A percentile compares a stretch with the other conserved stretches of the same genome.
Conservation (phyloP, 805 yeast genomes). For the Sungouiella blattae region DNA sequence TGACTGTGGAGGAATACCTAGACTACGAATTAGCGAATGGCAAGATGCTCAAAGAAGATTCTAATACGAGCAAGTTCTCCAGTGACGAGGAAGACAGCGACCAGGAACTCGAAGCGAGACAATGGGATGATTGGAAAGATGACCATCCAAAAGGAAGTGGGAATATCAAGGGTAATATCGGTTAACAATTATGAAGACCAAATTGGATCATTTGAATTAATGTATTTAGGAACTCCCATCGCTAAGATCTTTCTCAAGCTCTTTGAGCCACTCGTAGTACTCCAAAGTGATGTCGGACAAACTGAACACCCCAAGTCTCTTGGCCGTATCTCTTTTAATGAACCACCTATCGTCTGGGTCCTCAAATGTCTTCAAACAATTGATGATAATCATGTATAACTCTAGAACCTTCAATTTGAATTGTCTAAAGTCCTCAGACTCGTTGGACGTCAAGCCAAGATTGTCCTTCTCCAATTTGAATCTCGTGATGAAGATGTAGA, state of each 20-base stretch:
- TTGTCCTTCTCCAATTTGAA: slow-evolving; percentile 26
- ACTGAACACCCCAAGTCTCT: slow-evolving; percentile 18
- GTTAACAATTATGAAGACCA: slow-evolving; percentile 19
- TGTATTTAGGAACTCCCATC: no score
- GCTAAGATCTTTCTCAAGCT: slow-evolving; percentile 25
- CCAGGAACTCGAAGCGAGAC: slow-evolving; percentile 71
- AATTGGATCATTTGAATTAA: no score
- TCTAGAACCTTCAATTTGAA: slow-evolving; percentile 39
- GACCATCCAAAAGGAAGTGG: slow-evolving; percentile 86
- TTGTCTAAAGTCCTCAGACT: slow-evolving; percentile 25
- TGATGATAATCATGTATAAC: slow-evolving; percentile 38
- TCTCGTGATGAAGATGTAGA: slow-evolving; percentile 34
- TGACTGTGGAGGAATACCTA: slow-evolving; percentile 88
- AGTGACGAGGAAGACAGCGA: slow-evolving; percentile 50
- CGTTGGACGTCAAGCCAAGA: slow-evolving; percentile 12
- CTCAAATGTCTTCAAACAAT: slow-evolving; percentile 33
- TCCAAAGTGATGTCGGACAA: slow-evolving; percentile 30
- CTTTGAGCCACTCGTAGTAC: slow-evolving; percentile 34
- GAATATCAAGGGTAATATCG: slow-evolving; percentile 56
- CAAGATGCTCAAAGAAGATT: slow-evolving; percentile 58
- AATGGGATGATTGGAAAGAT: slow-evolving; percentile 94
- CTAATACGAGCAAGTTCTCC: slow-evolving; percentile 25
- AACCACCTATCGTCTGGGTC: slow-evolving; percentile 38
- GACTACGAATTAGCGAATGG: slow-evolving; percentile 85
- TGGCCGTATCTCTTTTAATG: slow-evolving; percentile 16